Percentiles rank a stretch among this genome's conserved stretches.
phyloP scores from a whole-genome alignment of 495 filamentous ascomycete species.

The Penicillium bovifimosum region DNA sequence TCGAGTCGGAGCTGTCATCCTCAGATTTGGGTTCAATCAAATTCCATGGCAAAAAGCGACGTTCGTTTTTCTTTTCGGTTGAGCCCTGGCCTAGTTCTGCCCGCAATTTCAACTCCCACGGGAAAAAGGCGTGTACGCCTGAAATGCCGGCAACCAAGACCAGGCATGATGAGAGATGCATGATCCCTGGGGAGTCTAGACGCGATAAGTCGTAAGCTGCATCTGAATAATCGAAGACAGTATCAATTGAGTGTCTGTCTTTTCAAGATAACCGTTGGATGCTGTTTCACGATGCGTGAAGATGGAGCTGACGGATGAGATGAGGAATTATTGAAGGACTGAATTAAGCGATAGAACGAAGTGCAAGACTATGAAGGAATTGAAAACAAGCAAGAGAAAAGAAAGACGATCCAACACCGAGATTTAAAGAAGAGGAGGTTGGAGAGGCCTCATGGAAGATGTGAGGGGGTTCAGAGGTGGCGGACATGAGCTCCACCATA shows the following conservation, averaged over 20 bases:
- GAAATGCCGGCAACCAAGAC: constrained; percentile 21
- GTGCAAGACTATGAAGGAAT: not conserved
- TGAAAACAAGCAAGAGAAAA: not conserved
- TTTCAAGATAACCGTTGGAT: not conserved
- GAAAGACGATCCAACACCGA: constrained; percentile 3
- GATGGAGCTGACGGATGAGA: not conserved
- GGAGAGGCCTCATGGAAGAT: constrained; percentile 9
- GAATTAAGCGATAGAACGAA: constrained; percentile 11
- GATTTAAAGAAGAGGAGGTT: constrained; percentile 14
- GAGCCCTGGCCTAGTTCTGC: constrained; percentile 10
- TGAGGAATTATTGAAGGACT: not conserved
- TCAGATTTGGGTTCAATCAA: constrained; percentile 12
- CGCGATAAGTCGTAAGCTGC: constrained; percentile 2
- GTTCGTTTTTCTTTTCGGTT: constrained; percentile 7
- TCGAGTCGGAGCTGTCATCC: constrained; percentile 7
- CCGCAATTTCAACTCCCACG: constrained; percentile 25
- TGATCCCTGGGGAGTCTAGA: constrained; percentile 29
- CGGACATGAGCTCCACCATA: constrained; percentile 2
- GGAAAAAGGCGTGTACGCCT: constrained; percentile 32
- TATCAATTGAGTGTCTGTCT: not conserved
- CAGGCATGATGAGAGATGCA: constrained; percentile 34
- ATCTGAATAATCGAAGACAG: constrained; percentile 12
- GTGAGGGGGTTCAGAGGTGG: constrained; percentile 15
- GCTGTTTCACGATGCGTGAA: not conserved
- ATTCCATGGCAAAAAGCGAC: constrained; percentile 36